Base-by-base conservation (phyloP, 2,329 filamentous ascomycete species). In the Cladophialophora chaetospira region DNA sequence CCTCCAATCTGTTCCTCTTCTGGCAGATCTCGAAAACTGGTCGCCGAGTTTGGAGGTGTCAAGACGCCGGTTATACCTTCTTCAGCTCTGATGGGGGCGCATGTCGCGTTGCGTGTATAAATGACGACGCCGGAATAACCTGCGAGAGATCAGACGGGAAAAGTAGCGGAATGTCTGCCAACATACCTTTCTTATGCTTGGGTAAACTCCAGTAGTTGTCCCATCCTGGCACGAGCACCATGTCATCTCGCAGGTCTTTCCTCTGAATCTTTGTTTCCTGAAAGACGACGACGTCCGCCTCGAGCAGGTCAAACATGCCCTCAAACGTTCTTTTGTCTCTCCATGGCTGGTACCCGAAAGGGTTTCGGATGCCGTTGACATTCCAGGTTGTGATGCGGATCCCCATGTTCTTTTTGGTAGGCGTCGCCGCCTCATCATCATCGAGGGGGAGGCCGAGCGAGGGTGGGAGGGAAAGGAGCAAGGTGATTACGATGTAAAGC, bases 241-340 rank as follows among this genome's bases (percentile, higher is more conserved):
- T 97, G 66, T 97, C 94, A 79, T 97, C 94, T 36, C 80, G 82
- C 1, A 99, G 78, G 65, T 97, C 92, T 70, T 96, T 96, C 55
- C 88, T 83, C 70, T 97, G 94, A 36, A 97, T 97, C 75, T 97
- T 99, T 40, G 91, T 87, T 73, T 97, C 94, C 72, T 99, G 94
- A 78, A 97, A 91, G 57, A 97, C 82, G 15, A 97, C 85, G 62
- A 99, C 94, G 71, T 99, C 94, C 51, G 92, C 86, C 70, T 94
- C 89, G 5, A 99, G 82, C 40, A 88, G 89, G 65, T 96, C 89
- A 73, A 99, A 97, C 94, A 97, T 97, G 69, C 88, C 88, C 73
- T 87, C 80, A 66, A 88, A 91, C 2, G 84, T 86, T 63, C 83
- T 82, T 49, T 83, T 84, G 58, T 86, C 82, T 63, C 86, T 79